Evolutionary conservation across 116 monocot species (phyloP), one percentile per base, ranked within the genome.

Genomic region (Trichopus zeylanicus): DNA sequence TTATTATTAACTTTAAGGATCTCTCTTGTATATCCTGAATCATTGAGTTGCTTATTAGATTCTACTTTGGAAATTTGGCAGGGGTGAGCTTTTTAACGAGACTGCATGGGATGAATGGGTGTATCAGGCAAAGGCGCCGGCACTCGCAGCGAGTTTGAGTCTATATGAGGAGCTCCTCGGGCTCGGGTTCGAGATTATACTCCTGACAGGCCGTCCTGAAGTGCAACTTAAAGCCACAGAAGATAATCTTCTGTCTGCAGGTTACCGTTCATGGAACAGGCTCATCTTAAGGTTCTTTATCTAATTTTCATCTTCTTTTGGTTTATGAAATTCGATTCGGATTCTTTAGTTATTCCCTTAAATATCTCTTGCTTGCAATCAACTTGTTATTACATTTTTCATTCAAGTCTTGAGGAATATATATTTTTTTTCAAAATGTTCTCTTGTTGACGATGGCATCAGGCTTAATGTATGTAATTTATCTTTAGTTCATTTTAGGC

Each of bases 61-160:
- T n/a, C n/a, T n/a, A n/a, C n/a, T 71, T 65, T 51, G 58, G 34
- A 42, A 42, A 42, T 30, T 39, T 48, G 10, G 20, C 46, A 89
- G 89, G 47, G 67, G 61, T 2, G 56, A 59, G 37, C 3, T 26
- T 10, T 85, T 76, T 67, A 76, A 89, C 52, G 89, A 78, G 62
- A 78, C 78, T 22, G 57, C 75, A 29, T 85, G 75, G 31, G 33
- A 89, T 53, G 75, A 75, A 54, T 89, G 89, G 89, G 81, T 84
- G 53, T 26, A 63, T 48, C 0, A 15, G 53, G 77, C 72, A 4
- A 65, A 23, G 48, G 89, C 89, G n/a, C 75, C 78, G 34, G 73
- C 81, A 24, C 55, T 85, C 18, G 56, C 81, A 52, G 51, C 89
- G n/a, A 81, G 75, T 46, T 20, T 78, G 53, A 67, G 57, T 54